Evolutionary conservation across 345 rosid species (phyloP).

Genomic region (Sapria himalayana): DNA sequence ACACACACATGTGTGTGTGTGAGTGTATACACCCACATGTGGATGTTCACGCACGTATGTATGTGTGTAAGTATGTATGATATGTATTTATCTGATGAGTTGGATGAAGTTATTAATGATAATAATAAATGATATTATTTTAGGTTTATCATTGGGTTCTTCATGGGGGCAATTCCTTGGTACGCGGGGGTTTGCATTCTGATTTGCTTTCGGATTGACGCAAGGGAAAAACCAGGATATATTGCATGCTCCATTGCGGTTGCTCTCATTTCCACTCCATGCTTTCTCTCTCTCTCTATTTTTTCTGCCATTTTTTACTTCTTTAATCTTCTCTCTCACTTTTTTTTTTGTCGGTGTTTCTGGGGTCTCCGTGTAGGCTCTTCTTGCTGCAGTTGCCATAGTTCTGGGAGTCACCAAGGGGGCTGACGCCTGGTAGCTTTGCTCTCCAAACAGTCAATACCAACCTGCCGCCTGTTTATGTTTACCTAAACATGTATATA

Average conservation of each 20-base stretch:
- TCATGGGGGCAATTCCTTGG: conserved; percentile 81
- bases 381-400: conserved; percentile 19
- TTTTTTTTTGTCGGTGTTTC: not conserved
- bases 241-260: conserved; percentile 68
- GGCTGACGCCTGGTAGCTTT: conserved; percentile 12
- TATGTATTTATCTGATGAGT: too few species aligned
- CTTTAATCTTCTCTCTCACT: not conserved
- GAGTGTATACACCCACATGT: too few species aligned
- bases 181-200: conserved; percentile 46
- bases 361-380: conserved; percentile 12
- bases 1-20: too few species aligned
- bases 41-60: too few species aligned
- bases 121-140: too few species aligned
- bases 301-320: not conserved
- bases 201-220: conserved; percentile 44
- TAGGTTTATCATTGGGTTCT: conserved; percentile 76
- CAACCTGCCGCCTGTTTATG: too few species aligned
- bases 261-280: not conserved
- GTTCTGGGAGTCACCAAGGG: conserved; percentile 15
- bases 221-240: conserved; percentile 82
- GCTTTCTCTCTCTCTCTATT: not conserved
- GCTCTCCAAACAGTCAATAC: too few species aligned
- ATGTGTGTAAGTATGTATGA: too few species aligned
- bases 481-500: too few species aligned
- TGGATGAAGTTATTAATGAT: too few species aligned